Percentiles rank a stretch among this genome's conserved stretches.
These are phyloP conservation scores for Brassica cretica DNA, from an alignment of 345 rosid species.

Conservation along the genomic window DNA sequence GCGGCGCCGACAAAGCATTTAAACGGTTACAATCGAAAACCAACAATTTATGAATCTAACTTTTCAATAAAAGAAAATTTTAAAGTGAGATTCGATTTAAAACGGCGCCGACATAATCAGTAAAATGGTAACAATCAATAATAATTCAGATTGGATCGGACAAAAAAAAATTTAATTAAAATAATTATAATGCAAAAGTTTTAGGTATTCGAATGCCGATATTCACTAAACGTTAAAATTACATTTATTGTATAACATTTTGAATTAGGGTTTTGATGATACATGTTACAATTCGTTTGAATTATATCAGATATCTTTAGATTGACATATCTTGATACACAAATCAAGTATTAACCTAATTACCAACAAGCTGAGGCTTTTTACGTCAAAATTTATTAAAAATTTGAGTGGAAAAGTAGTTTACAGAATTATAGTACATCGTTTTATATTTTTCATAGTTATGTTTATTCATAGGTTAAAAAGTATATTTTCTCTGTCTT, in stretches of 20 bases:
- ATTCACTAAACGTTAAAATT: too few relatives aligned
- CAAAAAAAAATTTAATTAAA: too few relatives aligned
- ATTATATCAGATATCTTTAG: not conserved
- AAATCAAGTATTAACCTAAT: too few relatives aligned
- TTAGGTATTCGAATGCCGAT: too few relatives aligned
- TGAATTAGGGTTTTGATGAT: not conserved
- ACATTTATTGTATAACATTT: not conserved
- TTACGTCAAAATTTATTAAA: not conserved
- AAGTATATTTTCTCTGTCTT: too few relatives aligned
- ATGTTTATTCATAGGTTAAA: too few relatives aligned
- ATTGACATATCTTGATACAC: not conserved
- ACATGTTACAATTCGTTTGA: not conserved
- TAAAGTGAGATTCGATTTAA: not conserved
- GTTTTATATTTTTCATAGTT: too few relatives aligned
- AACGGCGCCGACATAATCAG: not conserved
- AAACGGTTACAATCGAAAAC: not conserved
- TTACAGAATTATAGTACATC: too few relatives aligned
- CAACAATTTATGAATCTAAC: not conserved
- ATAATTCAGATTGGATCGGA: not conserved
- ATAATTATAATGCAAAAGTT: not conserved
- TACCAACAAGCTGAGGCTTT: too few relatives aligned
- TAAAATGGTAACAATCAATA: not conserved
- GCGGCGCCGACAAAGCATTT: not conserved
- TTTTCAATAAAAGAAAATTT: not conserved
- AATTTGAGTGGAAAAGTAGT: too few relatives aligned